These are phyloP conservation scores for Penicillium aurantiogriseum DNA, from an alignment of 2,329 filamentous ascomycete genomes.

Conservation along the genomic window DNA sequence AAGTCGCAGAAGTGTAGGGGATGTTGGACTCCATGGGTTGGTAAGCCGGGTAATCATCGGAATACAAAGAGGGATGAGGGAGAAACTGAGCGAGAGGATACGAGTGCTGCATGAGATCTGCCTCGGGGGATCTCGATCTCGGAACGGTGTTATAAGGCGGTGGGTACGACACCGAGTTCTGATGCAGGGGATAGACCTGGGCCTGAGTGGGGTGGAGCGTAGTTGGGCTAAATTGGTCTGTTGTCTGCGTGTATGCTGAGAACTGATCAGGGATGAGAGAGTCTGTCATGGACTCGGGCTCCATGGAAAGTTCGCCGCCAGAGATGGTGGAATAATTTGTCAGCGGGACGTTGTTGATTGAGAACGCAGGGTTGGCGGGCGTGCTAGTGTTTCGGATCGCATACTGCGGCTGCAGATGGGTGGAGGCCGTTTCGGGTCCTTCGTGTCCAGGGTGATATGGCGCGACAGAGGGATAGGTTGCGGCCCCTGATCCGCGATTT, in stretches of 20 bases:
- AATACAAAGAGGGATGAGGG: conserved; percentile 18
- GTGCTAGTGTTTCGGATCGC: conserved; percentile 12
- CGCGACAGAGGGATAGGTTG: conserved; percentile 4
- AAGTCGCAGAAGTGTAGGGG: conserved; percentile 20
- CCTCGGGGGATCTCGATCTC: conserved; percentile 20
- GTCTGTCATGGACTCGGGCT: conserved; percentile 29
- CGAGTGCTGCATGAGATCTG: conserved; percentile 20
- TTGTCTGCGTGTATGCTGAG: conserved; percentile 11
- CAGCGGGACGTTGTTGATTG: conserved; percentile 12
- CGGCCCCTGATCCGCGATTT: neutral
- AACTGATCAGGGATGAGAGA: conserved; percentile 17
- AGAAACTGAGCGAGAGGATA: conserved; percentile 23
- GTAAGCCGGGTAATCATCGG: conserved; percentile 20
- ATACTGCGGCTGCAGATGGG: conserved; percentile 15
- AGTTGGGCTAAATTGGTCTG: conserved; percentile 14
- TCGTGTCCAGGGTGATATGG: conserved; percentile 3
- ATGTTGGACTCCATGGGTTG: conserved; percentile 18
- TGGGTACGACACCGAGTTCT: conserved; percentile 35
- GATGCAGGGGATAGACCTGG: conserved; percentile 29
- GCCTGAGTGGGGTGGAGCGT: conserved; percentile 18
- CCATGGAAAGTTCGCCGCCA: conserved; percentile 26
- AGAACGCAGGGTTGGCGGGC: conserved; percentile 8
- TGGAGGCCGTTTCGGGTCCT: neutral
- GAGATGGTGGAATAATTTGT: conserved; percentile 26
- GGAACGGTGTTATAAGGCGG: conserved; percentile 33